Evolutionary conservation across 345 rosid genomes (phyloP), one percentile per base, ranked within the genome.

Genomic region (Eucalyptus albens): DNA sequence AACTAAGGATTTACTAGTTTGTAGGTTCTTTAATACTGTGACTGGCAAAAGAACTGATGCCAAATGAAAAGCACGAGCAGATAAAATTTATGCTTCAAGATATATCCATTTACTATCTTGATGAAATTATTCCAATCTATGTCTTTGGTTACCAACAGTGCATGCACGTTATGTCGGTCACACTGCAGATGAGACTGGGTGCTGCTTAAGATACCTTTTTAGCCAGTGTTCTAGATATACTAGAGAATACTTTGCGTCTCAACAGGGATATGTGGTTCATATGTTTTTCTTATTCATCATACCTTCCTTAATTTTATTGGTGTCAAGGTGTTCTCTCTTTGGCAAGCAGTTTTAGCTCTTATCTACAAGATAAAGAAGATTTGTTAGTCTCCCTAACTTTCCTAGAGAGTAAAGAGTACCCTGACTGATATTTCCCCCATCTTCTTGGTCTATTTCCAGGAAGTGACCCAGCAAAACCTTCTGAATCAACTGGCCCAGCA

Each of bases 361-460:
- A 3, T 77, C 85, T 77, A 40, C 85, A 11, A 3, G 6, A 77
- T 24, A 77, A 77, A 77, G 47, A 77, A 77, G 85, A 77, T 77
- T 77, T 77, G 85, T 40, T 77, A 40, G 9, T 77, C 83, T 40
- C 16, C 85, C 85, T 21, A 77, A 40, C 85, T 51, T 86, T 86
- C 24, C 53, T 22, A 44, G 87, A 65, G 86, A 86, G 77, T 89
- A 80, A 89, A 87, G 81, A 47, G 85, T 47, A 67, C 85, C 49
- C 53, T 88, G 55, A 26, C 87, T 90, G 51, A 55, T 85, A 44
- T 90, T 60, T 72, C 62, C 60, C 27, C 50, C 89, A 44, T 87
- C 87, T 90, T 91, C 86, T 87, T 83, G 47, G 16, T 91, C 88
- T 90, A 91, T 95, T 56, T 92, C 89, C 90, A 69, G 88, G 83